Percentiles rank a stretch among this genome's conserved stretches.
Evolutionary conservation across 148 eudicot species (phyloP).

Genomic region (Cornus florida): DNA sequence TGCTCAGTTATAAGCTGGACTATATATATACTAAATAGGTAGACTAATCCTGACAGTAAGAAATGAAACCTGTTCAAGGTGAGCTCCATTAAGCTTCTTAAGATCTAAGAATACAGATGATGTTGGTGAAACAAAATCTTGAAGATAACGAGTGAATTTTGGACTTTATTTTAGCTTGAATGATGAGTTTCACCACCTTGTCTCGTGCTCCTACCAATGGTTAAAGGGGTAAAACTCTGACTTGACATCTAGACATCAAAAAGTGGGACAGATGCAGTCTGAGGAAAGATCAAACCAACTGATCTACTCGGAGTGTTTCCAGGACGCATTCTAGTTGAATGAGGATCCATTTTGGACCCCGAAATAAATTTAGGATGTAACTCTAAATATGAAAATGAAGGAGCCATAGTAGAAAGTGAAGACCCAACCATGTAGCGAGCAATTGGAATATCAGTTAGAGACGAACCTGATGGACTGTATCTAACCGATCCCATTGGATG

Average conservation of each 20-base stretch:
- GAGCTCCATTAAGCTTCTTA: constrained; percentile 8
- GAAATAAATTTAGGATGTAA: constrained; percentile 36
- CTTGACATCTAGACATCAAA: constrained; percentile 33
- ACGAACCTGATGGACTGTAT: constrained; percentile 67
- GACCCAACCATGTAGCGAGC: constrained; percentile 51
- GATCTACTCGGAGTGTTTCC: constrained; percentile 35
- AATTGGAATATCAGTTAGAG: constrained; percentile 58
- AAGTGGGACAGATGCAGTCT: constrained; percentile 27
- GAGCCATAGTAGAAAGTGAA: constrained; percentile 34
- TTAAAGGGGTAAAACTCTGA: constrained; percentile 26
- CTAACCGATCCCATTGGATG: constrained; percentile 67
- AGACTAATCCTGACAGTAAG: not conserved
- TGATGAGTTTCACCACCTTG: constrained; percentile 34
- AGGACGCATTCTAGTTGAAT: constrained; percentile 21
- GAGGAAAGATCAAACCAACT: constrained; percentile 41
- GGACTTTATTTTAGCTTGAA: constrained; percentile 26
- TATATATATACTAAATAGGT: not conserved
- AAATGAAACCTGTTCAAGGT: constrained; percentile 9
- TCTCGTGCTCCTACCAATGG: constrained; percentile 20
- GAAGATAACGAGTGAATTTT: constrained; percentile 11
- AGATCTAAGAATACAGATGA: constrained; percentile 15
- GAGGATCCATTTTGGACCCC: constrained; percentile 35
- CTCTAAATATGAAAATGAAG: constrained; percentile 42
- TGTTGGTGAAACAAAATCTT: constrained; percentile 3
- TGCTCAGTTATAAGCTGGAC: constrained; percentile 8